A percentile compares a stretch with the other conserved stretches of the same genome.
Evolutionary conservation across 805 yeast species (phyloP).

Genomic region (Clavispora fructus): DNA sequence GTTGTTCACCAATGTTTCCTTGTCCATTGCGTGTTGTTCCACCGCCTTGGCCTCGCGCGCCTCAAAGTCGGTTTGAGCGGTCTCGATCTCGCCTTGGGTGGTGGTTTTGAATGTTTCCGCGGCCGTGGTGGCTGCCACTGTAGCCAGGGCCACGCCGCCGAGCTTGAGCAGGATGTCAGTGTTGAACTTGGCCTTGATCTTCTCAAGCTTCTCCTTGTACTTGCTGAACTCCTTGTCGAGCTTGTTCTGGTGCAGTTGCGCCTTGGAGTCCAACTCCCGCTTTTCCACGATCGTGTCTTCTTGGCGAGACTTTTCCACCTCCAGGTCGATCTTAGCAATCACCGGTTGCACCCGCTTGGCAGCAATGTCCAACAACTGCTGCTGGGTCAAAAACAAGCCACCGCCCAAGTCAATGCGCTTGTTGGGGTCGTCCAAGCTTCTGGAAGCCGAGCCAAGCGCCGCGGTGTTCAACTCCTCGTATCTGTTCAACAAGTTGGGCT

Average conservation of each 20-base stretch:
- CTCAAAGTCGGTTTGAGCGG: conserved; percentile 40
- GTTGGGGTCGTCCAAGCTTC: conserved; percentile 44
- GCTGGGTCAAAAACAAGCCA: conserved; percentile 50
- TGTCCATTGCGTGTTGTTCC: conserved; percentile 41
- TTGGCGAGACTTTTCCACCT: conserved; percentile 39
- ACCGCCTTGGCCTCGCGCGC: conserved; percentile 44
- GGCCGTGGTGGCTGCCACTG: conserved; percentile 25
- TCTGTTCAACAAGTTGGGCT: conserved; percentile 44
- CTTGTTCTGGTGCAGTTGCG: conserved; percentile 29
- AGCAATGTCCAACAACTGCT: conserved; percentile 52
- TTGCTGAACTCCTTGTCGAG: conserved; percentile 33
- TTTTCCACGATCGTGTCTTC: conserved; percentile 41
- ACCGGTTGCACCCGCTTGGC: conserved; percentile 52
- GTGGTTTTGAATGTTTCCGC: conserved; percentile 36
- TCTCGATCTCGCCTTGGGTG: conserved; percentile 39
- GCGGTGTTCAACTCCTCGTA: conserved; percentile 46
- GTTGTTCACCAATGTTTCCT: conserved; percentile 36
- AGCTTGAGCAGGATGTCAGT: conserved; percentile 35
- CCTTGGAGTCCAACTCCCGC: conserved; percentile 33
- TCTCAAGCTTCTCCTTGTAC: conserved; percentile 32
- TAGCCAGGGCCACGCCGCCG: conserved; percentile 16
- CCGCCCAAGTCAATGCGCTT: conserved; percentile 48
- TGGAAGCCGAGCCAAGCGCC: conserved; percentile 42
- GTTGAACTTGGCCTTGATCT: conserved; percentile 34
- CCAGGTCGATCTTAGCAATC: conserved; percentile 44